Percentiles rank a stretch among this genome's conserved stretches.
These are phyloP conservation scores for Calonectria pseudoreteaudii DNA, from an alignment of 2,329 filamentous ascomycete genomes.

Conservation along the genomic window DNA sequence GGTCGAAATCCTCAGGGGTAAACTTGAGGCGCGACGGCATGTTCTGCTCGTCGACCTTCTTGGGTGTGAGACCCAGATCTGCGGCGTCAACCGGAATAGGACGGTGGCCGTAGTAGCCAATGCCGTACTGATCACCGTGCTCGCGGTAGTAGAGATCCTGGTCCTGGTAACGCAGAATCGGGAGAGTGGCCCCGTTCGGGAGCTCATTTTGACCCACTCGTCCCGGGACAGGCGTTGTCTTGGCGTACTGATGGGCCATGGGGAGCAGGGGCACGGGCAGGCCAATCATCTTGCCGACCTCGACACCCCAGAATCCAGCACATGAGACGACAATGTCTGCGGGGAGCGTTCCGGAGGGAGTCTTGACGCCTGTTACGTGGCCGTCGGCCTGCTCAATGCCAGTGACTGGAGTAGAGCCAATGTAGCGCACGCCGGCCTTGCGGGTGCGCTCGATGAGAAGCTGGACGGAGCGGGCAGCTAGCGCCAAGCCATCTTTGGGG, in stretches of 20 bases:
- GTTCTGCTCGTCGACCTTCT: conserved; percentile 66
- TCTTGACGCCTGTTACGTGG: conserved; percentile 67
- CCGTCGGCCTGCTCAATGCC: conserved; percentile 63
- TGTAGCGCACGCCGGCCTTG: conserved; percentile 68
- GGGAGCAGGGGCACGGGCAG: conserved; percentile 69
- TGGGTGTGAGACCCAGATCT: conserved; percentile 63
- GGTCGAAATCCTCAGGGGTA: conserved; percentile 69
- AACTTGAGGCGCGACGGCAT: conserved; percentile 74
- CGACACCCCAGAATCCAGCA: conserved; percentile 75
- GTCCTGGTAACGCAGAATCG: conserved; percentile 73
- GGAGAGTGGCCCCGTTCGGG: conserved; percentile 63
- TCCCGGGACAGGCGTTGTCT: conserved; percentile 65
- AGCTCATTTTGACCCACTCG: conserved; percentile 49
- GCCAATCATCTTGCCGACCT: conserved; percentile 71
- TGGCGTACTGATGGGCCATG: conserved; percentile 73
- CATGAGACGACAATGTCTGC: conserved; percentile 73
- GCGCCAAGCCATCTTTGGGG: conserved; percentile 69
- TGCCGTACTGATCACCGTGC: conserved; percentile 71
- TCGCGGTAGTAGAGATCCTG: conserved; percentile 74
- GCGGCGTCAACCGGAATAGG: conserved; percentile 71
- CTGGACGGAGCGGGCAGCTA: conserved; percentile 72
- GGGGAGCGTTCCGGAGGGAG: conserved; percentile 59
- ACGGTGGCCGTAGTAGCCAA: conserved; percentile 73
- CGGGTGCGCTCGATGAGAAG: conserved; percentile 69
- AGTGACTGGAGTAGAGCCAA: conserved; percentile 67